A percentile compares a stretch with the other conserved stretches of the same genome.
These are phyloP conservation scores for Oryza officinalis DNA, from an alignment of 176 grass and related monocot species.

Conservation along the genomic window DNA sequence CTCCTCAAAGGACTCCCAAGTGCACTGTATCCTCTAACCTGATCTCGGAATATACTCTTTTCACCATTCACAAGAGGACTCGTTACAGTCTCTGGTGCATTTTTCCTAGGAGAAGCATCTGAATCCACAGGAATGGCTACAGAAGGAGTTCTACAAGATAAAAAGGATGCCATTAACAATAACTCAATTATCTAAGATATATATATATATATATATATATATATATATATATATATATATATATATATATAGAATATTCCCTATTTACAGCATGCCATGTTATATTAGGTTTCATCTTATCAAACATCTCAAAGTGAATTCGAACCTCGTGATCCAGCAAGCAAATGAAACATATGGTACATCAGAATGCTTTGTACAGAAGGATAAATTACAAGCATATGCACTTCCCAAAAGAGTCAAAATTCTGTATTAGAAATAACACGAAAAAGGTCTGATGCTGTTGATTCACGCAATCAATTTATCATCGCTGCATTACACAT, in stretches of 20 bases:
- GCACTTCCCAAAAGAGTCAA: neutral
- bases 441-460: neutral
- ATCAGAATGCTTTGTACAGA: neutral
- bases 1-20: slow-evolving; percentile 78
- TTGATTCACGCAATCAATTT: too few relatives aligned
- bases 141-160: slow-evolving; percentile 56
- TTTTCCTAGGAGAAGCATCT: slow-evolving; percentile 45
- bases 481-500: neutral
- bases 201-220: too few relatives aligned
- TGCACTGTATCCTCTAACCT: slow-evolving; percentile 53
- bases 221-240: too few relatives aligned
- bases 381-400: neutral
- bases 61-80: slow-evolving; percentile 51
- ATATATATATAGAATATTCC: neutral
- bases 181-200: neutral
- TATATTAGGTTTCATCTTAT: neutral
- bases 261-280: neutral
- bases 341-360: neutral
- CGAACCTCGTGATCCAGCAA: slow-evolving; percentile 9
- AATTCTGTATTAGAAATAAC: neutral
- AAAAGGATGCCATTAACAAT: slow-evolving; percentile 24
- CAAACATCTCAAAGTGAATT: slow-evolving; percentile 5
- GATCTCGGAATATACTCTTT: slow-evolving; percentile 53
- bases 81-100: slow-evolving; percentile 39
- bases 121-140: slow-evolving; percentile 51